Evolutionary conservation across 805 yeast species (phyloP).

Genomic region (Barnettozyma vustinii): DNA sequence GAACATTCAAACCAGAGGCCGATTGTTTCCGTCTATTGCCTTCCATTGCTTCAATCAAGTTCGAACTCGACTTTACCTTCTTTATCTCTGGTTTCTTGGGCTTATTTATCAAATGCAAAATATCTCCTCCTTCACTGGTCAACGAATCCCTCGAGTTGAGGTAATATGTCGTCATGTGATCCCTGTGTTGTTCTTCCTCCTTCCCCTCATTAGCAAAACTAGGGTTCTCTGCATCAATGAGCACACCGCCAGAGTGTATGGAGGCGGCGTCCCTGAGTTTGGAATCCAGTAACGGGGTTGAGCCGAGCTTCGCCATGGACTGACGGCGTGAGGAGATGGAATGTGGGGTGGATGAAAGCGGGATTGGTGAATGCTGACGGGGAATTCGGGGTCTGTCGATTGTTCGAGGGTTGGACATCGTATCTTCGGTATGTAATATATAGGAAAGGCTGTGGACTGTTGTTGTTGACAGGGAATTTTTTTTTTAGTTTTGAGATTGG

Average conservation of each 20-base stretch:
- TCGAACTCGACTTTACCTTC: conserved; percentile 18
- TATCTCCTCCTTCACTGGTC: conserved; percentile 23
- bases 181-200: conserved; percentile 7
- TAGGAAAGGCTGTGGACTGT: background rate
- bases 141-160: conserved; percentile 8
- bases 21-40: conserved; percentile 12
- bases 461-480: background rate
- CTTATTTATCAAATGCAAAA: conserved; percentile 20
- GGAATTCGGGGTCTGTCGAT: background rate
- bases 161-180: background rate
- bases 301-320: conserved; percentile 1
- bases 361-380: background rate
- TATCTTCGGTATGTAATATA: background rate
- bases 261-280: background rate
- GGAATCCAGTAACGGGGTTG: conserved; percentile 1
- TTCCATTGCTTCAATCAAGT: conserved; percentile 13
- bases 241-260: conserved; percentile 1
- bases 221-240: conserved; percentile 13
- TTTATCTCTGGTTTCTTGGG: conserved; percentile 8
- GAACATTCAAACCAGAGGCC: conserved; percentile 67
- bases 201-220: conserved; percentile 10
- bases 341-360: background rate
- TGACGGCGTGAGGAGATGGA: conserved; percentile 1
- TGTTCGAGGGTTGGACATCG: conserved; percentile 1
- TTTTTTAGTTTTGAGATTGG: background rate